Evolutionary conservation across 805 yeast species (phyloP).

Genomic region (Maudiozyma turicensis): DNA sequence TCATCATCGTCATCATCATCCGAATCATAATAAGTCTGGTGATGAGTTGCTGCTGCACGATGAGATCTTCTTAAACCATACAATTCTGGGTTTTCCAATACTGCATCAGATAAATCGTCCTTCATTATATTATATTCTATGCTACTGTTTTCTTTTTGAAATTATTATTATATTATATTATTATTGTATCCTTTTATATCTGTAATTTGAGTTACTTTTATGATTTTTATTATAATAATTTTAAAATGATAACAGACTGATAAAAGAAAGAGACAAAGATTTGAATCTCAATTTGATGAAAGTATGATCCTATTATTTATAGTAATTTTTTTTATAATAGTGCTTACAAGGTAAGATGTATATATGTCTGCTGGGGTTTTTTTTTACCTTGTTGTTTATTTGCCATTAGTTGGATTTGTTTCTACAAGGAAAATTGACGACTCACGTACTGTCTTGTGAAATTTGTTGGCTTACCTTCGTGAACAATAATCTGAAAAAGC

Average conservation of each 20-base stretch:
- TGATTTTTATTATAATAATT: too few species aligned
- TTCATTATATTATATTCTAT: conserved; percentile 1
- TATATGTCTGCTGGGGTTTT: too few species aligned
- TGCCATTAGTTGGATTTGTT: too few species aligned
- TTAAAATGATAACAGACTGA: too few species aligned
- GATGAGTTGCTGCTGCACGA: conserved; percentile 40
- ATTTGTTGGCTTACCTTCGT: not conserved
- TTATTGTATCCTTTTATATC: not conserved
- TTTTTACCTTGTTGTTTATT: too few species aligned
- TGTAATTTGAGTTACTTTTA: too few species aligned
- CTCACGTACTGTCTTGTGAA: not conserved
- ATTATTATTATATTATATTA: not conserved
- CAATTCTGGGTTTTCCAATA: conserved; percentile 64
- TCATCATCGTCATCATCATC: conserved; percentile 26
- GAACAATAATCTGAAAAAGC: not conserved
- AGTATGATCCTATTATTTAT: too few species aligned
- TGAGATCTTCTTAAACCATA: conserved; percentile 74
- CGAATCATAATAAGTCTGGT: conserved; percentile 15
- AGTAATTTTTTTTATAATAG: too few species aligned
- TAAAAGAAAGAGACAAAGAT: too few species aligned
- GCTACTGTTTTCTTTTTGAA: not conserved
- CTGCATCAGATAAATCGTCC: conserved; percentile 40
- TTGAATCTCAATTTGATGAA: too few species aligned
- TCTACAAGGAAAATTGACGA: not conserved
- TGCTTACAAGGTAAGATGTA: too few species aligned